phyloP scores from a whole-genome alignment of 495 filamentous ascomycete species.

The Aspergillus olivimuriae region DNA sequence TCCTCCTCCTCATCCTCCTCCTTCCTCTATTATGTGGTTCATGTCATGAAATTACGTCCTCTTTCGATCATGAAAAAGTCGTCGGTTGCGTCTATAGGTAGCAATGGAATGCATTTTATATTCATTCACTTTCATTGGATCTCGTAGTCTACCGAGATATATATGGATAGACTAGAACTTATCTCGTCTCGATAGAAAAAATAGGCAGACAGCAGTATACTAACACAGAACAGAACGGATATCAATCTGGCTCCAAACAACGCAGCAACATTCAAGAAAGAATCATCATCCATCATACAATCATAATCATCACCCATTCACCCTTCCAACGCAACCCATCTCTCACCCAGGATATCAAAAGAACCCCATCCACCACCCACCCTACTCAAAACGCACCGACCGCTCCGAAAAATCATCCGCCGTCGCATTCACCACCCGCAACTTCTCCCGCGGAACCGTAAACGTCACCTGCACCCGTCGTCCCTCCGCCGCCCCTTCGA shows the following conservation, averaged over 20 bases:
- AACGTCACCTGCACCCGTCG: conserved; percentile 89
- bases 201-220: not conserved
- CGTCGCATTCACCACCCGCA: conserved; percentile 76
- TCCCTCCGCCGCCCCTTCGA: conserved; percentile 74
- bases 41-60: no score
- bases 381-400: conserved; percentile 18
- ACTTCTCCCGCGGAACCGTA: conserved; percentile 75
- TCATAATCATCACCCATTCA: conserved; percentile 5
- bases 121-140: no score
- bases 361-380: not conserved
- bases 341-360: not conserved
- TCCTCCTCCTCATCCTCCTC: no score
- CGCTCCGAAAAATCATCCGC: conserved; percentile 29
- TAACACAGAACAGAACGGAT: no score
- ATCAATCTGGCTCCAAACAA: not conserved
- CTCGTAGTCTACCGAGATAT: no score
- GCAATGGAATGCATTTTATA: no score
- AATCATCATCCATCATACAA: not conserved
- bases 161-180: no score
- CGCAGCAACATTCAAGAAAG: not conserved
- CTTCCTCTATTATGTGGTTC: no score
- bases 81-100: no score
- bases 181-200: not conserved
- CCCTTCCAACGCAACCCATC: no score
- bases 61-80: no score